Conservation (phyloP, 2,329 filamentous ascomycete genomes). For the Cytospora chrysosperma region DNA sequence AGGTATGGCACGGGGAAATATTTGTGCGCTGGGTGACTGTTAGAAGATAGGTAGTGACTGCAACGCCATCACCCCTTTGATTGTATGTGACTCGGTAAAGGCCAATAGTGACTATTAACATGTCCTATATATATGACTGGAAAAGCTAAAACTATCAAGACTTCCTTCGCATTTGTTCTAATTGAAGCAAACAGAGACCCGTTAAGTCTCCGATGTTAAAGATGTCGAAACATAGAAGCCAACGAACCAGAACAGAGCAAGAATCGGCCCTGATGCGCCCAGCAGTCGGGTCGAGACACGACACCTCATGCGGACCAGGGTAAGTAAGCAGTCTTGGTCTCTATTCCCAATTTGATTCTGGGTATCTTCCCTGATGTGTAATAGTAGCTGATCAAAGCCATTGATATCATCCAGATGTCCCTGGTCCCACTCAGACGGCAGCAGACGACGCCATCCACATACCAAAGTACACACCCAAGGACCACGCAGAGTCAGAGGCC, state of each 20-base stretch:
- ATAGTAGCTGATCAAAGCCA: neutral
- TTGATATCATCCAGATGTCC: neutral
- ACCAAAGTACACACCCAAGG: neutral
- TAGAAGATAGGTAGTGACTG: neutral
- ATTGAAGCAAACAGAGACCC: rapidly evolving
- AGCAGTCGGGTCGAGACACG: neutral
- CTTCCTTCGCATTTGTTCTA: neutral
- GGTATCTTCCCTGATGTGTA: no score
- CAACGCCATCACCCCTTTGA: neutral
- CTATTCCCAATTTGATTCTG: neutral
- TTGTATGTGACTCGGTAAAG: neutral
- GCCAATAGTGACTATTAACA: neutral
- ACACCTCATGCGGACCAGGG: neutral
- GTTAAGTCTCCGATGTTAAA: no score
- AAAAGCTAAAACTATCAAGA: neutral
- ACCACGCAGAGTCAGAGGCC: neutral
- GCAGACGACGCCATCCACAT: neutral
- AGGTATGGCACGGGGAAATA: no score
- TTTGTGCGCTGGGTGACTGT: no score
- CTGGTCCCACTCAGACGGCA: neutral
- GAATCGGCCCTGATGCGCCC: constrained; percentile 1
- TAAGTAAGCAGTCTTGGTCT: neutral
- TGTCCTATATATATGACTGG: neutral
- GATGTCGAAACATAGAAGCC: neutral
- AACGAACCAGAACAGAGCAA: neutral